Percentiles rank a stretch among this genome's conserved stretches.
These are phyloP conservation scores for Pseudogymnoascus sp. DNA, from an alignment of 2,329 filamentous ascomycete genomes.

Conservation along the genomic window DNA sequence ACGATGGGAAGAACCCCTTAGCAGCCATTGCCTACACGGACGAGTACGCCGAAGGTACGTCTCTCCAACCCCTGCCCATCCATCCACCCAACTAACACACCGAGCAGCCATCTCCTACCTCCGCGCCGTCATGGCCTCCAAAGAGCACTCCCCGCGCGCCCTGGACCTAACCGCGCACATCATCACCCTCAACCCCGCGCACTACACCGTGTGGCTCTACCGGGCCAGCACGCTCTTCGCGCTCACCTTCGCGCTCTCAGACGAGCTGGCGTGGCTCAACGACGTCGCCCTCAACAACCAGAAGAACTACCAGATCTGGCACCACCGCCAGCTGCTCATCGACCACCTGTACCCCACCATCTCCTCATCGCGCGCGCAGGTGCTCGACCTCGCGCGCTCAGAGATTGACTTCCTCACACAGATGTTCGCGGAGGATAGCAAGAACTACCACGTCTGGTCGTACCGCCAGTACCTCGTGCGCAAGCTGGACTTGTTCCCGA, in stretches of 20 bases:
- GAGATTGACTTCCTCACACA: conserved; percentile 68
- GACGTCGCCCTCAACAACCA: conserved; percentile 70
- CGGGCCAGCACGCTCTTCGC: conserved; percentile 69
- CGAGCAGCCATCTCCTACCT: conserved; percentile 74
- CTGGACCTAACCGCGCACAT: conserved; percentile 80
- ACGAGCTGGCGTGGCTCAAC: conserved; percentile 80
- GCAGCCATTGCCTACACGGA: conserved; percentile 88
- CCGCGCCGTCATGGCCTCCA: conserved; percentile 80
- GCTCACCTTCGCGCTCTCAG: conserved; percentile 32
- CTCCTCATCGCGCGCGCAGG: conserved; percentile 46
- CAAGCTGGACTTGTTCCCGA: conserved; percentile 61
- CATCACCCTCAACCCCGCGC: conserved; percentile 87
- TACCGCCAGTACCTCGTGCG: conserved; percentile 69
- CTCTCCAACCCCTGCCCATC: not conserved
- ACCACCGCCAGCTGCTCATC: conserved; percentile 58
- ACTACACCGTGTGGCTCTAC: conserved; percentile 99
- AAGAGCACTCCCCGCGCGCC: conserved; percentile 73
- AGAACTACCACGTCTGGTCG: conserved; percentile 98
- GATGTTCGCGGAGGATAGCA: conserved; percentile 80
- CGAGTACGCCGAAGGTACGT: conserved; percentile 71
- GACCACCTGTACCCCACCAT: conserved; percentile 51
- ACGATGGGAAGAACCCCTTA: conserved; percentile 75
- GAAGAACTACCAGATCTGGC: conserved; percentile 99
- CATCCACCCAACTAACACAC: conserved; percentile 4
- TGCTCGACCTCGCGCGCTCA: conserved; percentile 47